Base-by-base conservation (phyloP, 345 rosid species). In the Triadica sebifera region DNA sequence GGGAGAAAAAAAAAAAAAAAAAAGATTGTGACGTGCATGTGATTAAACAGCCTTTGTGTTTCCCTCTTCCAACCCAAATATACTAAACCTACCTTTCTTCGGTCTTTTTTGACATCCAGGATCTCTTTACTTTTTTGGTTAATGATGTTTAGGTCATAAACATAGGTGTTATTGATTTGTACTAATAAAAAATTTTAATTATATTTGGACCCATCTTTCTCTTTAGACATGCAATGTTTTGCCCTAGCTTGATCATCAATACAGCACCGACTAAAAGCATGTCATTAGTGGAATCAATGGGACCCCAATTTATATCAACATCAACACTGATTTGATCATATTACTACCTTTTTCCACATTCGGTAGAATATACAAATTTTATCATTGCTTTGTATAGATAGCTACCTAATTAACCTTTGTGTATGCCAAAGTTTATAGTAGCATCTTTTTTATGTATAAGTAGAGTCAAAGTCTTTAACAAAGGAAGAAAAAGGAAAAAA, bases 11-110 rank as follows among this genome's bases (percentile, higher is more conserved):
- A 72, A 56, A 75, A 10, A 52, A 41, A 39, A 73, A 74, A 78
- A 85, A 80, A 56, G 88, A 83, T 77, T 67, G 88, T 82, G 89
- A 83, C 80, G 86, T 83, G 89, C 94, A 90, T 88, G 94, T 90
- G 94, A 84, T 85, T 86, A 84, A 81, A 87, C 91, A 88, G 91
- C 87, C 89, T 88, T 90, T 84, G 75, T 89, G 93, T 83, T 89
- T 90, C 94, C 94, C 79, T 79, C 87, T 75, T 78, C 76, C 65
- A 78, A 68, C 80, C 51, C 57, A 67, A 51, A 58, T 62, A 61
- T 50, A 63, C 53, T 17, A 67, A 46, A 45, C 37, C 76, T 74
- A 79, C 80, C 79, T 58, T 81, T 82, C 72, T 47, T 69, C 70
- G 29, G 61, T 71, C 83, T 75, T 77, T 84, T 81, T 84, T 84